Percentiles rank a stretch among this genome's conserved stretches.
phyloP scores from a whole-genome alignment of 2,329 filamentous ascomycete species.

The Talaromyces verruculosus region DNA sequence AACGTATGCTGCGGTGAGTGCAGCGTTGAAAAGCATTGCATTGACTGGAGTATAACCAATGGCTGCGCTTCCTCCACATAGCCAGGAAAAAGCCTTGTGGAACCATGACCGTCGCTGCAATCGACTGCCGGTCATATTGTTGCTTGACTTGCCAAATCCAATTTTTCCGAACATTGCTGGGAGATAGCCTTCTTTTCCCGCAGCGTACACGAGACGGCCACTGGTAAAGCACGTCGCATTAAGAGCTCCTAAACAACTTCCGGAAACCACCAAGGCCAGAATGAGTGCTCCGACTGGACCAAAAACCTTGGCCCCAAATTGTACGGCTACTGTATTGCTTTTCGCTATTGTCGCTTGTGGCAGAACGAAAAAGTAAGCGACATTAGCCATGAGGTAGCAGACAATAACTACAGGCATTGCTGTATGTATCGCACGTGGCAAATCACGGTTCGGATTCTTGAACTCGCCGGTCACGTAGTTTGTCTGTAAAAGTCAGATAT shows the following conservation, averaged over 20 bases:
- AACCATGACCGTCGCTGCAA: conserved; percentile 54
- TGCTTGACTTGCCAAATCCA: conserved; percentile 57
- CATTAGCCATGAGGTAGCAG: conserved; percentile 84
- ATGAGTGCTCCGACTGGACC: conserved; percentile 78
- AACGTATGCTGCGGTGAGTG: conserved; percentile 74
- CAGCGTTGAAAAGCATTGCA: conserved; percentile 78
- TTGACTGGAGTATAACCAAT: conserved; percentile 94
- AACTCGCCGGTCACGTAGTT: conserved; percentile 99
- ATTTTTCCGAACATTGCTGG: conserved; percentile 80
- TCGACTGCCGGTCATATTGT: conserved; percentile 33
- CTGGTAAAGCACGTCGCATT: conserved; percentile 95
- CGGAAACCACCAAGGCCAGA: conserved; percentile 83
- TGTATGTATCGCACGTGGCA: conserved; percentile 92
- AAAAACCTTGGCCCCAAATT: conserved; percentile 88
- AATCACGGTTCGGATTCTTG: conserved; percentile 82
- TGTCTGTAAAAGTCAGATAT: conserved; percentile 56
- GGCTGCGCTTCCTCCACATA: conserved; percentile 73
- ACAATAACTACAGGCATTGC: conserved; percentile 92
- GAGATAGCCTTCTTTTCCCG: conserved; percentile 92
- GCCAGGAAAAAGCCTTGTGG: conserved; percentile 58
- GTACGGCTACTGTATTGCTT: conserved; percentile 92
- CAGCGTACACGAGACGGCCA: conserved; percentile 86
- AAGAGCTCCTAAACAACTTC: conserved; percentile 89
- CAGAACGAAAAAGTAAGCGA: conserved; percentile 92
- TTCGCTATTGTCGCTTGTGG: conserved; percentile 76